These are phyloP conservation scores for Jamesozyma gamospora DNA, from an alignment of 805 yeast genomes.

Conservation along the genomic window DNA sequence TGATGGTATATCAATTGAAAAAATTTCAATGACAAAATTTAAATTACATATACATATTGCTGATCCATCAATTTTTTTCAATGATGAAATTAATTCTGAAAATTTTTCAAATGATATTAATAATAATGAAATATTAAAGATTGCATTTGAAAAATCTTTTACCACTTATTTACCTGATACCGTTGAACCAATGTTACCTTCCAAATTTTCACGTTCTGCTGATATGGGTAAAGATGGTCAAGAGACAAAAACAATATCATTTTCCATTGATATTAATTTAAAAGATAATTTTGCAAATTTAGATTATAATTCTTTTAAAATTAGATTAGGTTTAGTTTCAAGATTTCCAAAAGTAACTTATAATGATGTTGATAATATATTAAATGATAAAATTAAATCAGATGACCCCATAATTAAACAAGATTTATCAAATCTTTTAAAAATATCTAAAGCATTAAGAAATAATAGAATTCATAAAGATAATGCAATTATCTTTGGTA, in stretches of 20 bases:
- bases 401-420: conserved; percentile 5
- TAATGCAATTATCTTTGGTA: conserved; percentile 37
- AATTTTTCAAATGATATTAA: conserved; percentile 12
- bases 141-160: conserved; percentile 51
- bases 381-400: conserved; percentile 22
- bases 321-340: conserved; percentile 35
- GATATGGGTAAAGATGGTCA: conserved; percentile 39
- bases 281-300: conserved; percentile 22
- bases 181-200: conserved; percentile 63
- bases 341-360: conserved; percentile 53
- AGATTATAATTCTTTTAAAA: conserved; percentile 20
- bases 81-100: conserved; percentile 11
- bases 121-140: conserved; percentile 31
- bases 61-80: conserved; percentile 66
- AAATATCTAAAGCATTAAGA: conserved; percentile 15
- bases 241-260: conserved; percentile 40
- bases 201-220: conserved; percentile 38
- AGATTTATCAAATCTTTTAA: conserved; percentile 32
- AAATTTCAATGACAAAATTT: conserved; percentile 25
- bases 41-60: conserved; percentile 69
- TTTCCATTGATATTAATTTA: conserved; percentile 28
- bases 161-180: conserved; percentile 68
- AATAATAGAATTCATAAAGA: conserved; percentile 22
- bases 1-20: conserved; percentile 71
- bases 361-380: conserved; percentile 44